These are phyloP conservation scores for Prosopis cineraria DNA, from an alignment of 306 rosid species.

Conservation along the genomic window DNA sequence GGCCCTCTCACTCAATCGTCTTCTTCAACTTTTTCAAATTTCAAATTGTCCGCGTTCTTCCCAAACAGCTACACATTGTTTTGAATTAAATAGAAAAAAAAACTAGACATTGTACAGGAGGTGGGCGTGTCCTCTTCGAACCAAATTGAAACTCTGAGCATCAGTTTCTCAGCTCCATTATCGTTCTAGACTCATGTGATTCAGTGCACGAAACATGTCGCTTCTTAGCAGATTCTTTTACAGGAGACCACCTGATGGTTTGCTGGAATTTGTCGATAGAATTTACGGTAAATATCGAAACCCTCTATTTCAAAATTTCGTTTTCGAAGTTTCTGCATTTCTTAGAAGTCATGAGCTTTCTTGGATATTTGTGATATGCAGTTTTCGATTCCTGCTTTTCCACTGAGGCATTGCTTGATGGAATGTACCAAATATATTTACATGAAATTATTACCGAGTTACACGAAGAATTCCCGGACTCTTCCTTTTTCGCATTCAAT, in stretches of 20 bases:
- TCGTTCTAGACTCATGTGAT: constrained; percentile 34
- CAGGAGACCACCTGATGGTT: constrained; percentile 95
- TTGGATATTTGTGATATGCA: constrained; percentile 35
- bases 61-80: not conserved
- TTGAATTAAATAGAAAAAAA: not conserved
- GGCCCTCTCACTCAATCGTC: constrained; percentile 11
- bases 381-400: constrained; percentile 98
- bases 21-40: constrained; percentile 12
- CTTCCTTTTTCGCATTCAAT: constrained; percentile 86
- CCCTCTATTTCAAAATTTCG: not conserved
- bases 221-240: constrained; percentile 93
- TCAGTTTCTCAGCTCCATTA: constrained; percentile 34
- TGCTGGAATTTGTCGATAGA: constrained; percentile 86
- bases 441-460: constrained; percentile 79
- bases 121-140: constrained; percentile 3
- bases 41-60: not conserved
- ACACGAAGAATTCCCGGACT: constrained; percentile 91
- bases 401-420: constrained; percentile 87
- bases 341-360: not conserved
- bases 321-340: constrained; percentile 5
- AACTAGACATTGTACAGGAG: not conserved
- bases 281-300: constrained; percentile 64
- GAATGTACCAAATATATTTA: constrained; percentile 78
- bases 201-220: constrained; percentile 61
- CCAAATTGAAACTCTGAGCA: constrained; percentile 30